Conservation (phyloP, 108 stramenopile genomes). For the Cylindrotheca closterium region DNA sequence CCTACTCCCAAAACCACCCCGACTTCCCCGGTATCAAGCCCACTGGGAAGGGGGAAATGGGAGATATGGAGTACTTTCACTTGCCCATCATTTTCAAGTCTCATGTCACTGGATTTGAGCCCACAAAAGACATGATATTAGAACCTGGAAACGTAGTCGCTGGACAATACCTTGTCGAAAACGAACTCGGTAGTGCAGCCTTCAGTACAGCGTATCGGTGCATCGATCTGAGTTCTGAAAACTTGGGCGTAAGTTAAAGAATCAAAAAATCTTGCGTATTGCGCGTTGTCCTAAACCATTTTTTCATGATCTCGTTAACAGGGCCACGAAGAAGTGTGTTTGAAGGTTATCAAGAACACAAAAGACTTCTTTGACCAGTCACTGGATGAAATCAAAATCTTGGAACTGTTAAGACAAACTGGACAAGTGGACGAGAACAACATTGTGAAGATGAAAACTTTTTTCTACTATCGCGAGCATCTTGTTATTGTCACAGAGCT, state of each 20-base stretch:
- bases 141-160: slow-evolving; percentile 85
- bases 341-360: slow-evolving; percentile 98
- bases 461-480: slow-evolving; percentile 97
- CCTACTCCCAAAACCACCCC: slow-evolving; percentile 31
- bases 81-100: slow-evolving; percentile 85
- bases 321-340: slow-evolving; percentile 85
- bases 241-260: slow-evolving; percentile 44
- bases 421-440: slow-evolving; percentile 78
- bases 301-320: slow-evolving; percentile 10
- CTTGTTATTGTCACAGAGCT: slow-evolving; percentile 97
- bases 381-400: slow-evolving; percentile 97
- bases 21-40: slow-evolving; percentile 71
- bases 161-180: slow-evolving; percentile 89
- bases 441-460: slow-evolving; percentile 90
- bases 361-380: slow-evolving; percentile 99
- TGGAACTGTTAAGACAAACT: slow-evolving; percentile 83
- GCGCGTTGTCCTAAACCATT: slow-evolving; percentile 3
- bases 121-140: slow-evolving; percentile 80
- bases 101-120: slow-evolving; percentile 87
- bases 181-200: slow-evolving; percentile 92
- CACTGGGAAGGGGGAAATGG: slow-evolving; percentile 67
- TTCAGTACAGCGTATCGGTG: slow-evolving; percentile 94
- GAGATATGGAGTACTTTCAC: slow-evolving; percentile 80
- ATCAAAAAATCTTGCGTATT: background rate
- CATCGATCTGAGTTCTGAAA: slow-evolving; percentile 79